Evolutionary conservation across 208 protist species (phyloP).

Genomic region (Acanthamoeba culbertsoni): DNA sequence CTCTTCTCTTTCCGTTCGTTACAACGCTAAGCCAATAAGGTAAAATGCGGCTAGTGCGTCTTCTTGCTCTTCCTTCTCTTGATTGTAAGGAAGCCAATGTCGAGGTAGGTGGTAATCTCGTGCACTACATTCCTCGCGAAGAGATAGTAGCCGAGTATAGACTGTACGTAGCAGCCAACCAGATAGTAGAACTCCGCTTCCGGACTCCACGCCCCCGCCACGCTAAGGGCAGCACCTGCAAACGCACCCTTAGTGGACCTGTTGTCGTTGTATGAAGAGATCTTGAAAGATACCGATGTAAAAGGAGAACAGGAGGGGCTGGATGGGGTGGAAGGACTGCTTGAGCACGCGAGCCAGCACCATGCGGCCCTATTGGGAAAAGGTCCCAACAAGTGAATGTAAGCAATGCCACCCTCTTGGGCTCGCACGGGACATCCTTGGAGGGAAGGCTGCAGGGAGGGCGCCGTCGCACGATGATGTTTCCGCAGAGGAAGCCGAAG

Average conservation of each 20-base stretch:
- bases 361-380: background rate
- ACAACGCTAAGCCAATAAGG: background rate
- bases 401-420: background rate
- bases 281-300: background rate
- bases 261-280: background rate
- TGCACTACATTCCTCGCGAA: background rate
- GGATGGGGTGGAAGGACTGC: conserved; percentile 1
- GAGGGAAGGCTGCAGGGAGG: background rate
- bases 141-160: background rate
- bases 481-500: background rate
- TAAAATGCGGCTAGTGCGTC: background rate
- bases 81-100: conserved; percentile 27
- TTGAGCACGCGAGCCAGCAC: background rate
- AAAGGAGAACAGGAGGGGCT: conserved; percentile 15
- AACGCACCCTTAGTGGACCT: background rate
- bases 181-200: background rate
- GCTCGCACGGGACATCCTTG: background rate
- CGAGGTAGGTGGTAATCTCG: conserved; percentile 9
- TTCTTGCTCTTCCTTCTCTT: background rate
- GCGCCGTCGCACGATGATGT: background rate
- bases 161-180: background rate
- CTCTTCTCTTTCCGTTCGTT: background rate
- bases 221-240: background rate
- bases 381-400: background rate
- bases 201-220: background rate